These are phyloP conservation scores for Salix suchowensis DNA, from an alignment of 345 rosid species.

Conservation along the genomic window DNA sequence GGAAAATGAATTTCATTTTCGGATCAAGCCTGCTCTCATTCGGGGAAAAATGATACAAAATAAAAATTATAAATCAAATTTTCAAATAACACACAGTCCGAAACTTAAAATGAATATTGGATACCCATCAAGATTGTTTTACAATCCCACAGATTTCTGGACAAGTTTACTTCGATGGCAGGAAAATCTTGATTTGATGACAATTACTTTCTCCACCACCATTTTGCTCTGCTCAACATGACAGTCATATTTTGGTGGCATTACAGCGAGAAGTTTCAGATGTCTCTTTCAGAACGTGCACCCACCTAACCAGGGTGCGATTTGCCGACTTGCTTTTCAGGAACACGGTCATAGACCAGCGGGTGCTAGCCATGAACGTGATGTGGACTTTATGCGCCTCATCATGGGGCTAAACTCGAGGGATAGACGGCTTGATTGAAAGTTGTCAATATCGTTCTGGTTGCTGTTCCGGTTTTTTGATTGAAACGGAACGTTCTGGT, in stretches of 20 bases:
- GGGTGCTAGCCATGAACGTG: background rate
- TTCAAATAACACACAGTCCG: too few relatives aligned
- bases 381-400: background rate
- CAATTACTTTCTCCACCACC: background rate
- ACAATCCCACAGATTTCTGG: too few relatives aligned
- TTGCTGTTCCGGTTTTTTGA: too few relatives aligned
- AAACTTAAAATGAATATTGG: too few relatives aligned
- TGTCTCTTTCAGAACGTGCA: background rate
- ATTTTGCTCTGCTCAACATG: background rate
- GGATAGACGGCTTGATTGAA: background rate
- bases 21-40: too few relatives aligned
- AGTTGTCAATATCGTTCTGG: too few relatives aligned
- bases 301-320: background rate
- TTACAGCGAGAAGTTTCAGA: background rate
- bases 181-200: background rate
- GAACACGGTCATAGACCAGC: background rate
- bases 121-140: too few relatives aligned
- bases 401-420: background rate
- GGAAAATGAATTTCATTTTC: too few relatives aligned
- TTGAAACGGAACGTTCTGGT: too few relatives aligned
- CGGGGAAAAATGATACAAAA: too few relatives aligned
- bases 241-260: background rate
- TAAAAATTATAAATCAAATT: too few relatives aligned
- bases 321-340: background rate
- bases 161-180: too few relatives aligned